Percentiles rank a stretch among this genome's conserved stretches.
These are phyloP conservation scores for Pyricularia grisea DNA, from an alignment of 2,329 filamentous ascomycete species.

Conservation along the genomic window DNA sequence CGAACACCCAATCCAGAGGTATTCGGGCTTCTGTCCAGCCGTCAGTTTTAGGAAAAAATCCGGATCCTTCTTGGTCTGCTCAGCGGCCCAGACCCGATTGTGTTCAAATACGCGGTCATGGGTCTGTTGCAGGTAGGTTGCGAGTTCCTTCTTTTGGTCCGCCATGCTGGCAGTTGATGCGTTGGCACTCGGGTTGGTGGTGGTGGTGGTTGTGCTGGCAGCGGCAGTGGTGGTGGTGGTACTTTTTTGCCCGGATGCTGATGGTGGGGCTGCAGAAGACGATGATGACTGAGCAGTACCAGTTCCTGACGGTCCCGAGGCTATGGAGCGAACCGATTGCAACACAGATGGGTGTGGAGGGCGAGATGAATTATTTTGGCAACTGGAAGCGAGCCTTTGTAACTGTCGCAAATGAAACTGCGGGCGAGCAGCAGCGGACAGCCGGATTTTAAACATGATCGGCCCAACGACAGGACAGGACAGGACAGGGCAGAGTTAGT, in stretches of 20 bases:
- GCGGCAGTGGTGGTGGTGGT: background rate
- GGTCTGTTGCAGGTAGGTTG: slow-evolving; percentile 48
- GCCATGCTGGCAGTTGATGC: slow-evolving; percentile 2
- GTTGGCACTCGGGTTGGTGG: background rate
- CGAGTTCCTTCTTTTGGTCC: slow-evolving; percentile 28
- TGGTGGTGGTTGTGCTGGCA: background rate
- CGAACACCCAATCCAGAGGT: slow-evolving; percentile 84
- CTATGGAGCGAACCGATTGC: background rate
- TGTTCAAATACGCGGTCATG: slow-evolving; percentile 61
- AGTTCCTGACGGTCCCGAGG: background rate
- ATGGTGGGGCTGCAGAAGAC: background rate
- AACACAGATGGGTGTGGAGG: background rate
- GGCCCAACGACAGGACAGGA: background rate
- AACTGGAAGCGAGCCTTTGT: background rate
- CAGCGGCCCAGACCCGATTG: slow-evolving; percentile 56
- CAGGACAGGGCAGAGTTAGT: background rate
- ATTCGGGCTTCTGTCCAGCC: slow-evolving; percentile 58
- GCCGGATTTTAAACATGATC: background rate
- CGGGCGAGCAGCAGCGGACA: background rate
- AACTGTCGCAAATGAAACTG: background rate
- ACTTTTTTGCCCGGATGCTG: background rate
- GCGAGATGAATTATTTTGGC: background rate
- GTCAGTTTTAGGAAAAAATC: slow-evolving; percentile 56
- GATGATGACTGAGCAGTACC: background rate
- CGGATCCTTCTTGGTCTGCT: slow-evolving; percentile 49